These are phyloP conservation scores for Tolypocladium inflatum DNA, from an alignment of 2,329 filamentous ascomycete genomes.

Conservation along the genomic window DNA sequence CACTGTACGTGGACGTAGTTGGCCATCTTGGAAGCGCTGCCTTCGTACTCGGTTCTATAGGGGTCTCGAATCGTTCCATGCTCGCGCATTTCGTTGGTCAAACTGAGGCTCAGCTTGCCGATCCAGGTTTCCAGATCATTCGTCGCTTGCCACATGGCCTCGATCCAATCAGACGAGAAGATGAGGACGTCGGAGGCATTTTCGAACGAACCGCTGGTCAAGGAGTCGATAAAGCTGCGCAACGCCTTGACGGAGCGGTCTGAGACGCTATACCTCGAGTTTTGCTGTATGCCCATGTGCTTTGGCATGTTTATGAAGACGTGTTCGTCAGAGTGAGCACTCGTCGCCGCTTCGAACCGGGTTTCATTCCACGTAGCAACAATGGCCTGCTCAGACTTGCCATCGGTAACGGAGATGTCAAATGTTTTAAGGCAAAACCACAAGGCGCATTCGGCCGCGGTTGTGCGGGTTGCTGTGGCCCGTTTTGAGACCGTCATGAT, in stretches of 20 bases:
- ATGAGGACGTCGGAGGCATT: constrained; percentile 14
- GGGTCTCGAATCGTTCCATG: constrained; percentile 13
- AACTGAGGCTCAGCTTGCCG: constrained; percentile 18
- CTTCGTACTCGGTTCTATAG: constrained; percentile 13
- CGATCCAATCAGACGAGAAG: constrained; percentile 27
- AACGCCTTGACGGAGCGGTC: constrained; percentile 18
- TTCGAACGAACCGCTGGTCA: constrained; percentile 21
- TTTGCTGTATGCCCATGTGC: constrained; percentile 13
- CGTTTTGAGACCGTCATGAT: constrained; percentile 19
- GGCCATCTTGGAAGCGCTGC: constrained; percentile 17
- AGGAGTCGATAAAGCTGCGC: constrained; percentile 19
- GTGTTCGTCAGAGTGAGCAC: constrained; percentile 17
- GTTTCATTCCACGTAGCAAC: constrained; percentile 19
- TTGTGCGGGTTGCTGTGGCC: constrained; percentile 6
- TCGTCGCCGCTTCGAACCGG: constrained; percentile 13
- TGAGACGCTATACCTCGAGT: constrained; percentile 21
- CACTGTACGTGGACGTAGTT: constrained; percentile 23
- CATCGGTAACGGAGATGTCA: constrained; percentile 17
- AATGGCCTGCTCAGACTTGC: constrained; percentile 14
- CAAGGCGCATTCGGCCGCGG: constrained; percentile 21
- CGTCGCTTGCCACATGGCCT: constrained; percentile 24
- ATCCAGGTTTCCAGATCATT: constrained; percentile 22
- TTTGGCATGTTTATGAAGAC: constrained; percentile 21
- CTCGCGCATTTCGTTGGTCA: constrained; percentile 26
- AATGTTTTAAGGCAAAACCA: constrained; percentile 28